Evolutionary conservation across 495 filamentous ascomycete genomes (phyloP).

Genomic region (Niebla homalea): DNA sequence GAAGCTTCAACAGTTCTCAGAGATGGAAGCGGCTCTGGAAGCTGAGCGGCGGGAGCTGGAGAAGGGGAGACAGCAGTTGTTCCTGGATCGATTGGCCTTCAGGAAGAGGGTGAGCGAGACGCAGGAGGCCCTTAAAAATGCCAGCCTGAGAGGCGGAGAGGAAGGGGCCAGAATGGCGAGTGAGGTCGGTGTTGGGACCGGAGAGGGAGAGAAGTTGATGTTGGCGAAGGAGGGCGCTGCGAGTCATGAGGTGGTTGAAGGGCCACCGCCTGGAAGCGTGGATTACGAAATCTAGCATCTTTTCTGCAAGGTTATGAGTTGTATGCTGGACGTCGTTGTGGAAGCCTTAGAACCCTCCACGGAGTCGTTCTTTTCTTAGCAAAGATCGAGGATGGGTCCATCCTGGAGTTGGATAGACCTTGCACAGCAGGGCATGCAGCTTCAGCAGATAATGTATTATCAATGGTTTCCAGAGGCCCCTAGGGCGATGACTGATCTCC

Average conservation of each 20-base stretch:
- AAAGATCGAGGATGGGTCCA: no score
- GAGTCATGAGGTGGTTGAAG: neutral
- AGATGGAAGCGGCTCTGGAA: constrained; percentile 83
- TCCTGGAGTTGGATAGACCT: no score
- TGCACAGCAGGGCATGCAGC: no score
- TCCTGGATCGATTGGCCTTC: constrained; percentile 80
- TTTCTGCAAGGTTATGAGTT: no score
- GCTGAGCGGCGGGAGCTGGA: constrained; percentile 89
- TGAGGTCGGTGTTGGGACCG: constrained; percentile 30
- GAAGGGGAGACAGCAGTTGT: constrained; percentile 77
- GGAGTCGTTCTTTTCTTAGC: no score
- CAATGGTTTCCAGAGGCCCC: no score
- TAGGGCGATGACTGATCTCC: no score
- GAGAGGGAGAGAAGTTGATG: constrained; percentile 43
- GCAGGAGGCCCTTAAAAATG: constrained; percentile 59
- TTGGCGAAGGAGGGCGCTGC: constrained; percentile 27
- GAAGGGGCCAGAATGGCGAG: constrained; percentile 44
- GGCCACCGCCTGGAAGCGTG: neutral
- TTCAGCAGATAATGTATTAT: no score
- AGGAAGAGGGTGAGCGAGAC: constrained; percentile 74
- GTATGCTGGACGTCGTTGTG: no score
- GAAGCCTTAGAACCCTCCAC: no score
- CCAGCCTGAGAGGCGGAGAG: constrained; percentile 45
- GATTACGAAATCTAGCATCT: constrained; percentile 2
- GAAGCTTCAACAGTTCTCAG: constrained; percentile 84